Base-by-base conservation (phyloP, 805 yeast species). In the Metschnikowia amazonensis region DNA sequence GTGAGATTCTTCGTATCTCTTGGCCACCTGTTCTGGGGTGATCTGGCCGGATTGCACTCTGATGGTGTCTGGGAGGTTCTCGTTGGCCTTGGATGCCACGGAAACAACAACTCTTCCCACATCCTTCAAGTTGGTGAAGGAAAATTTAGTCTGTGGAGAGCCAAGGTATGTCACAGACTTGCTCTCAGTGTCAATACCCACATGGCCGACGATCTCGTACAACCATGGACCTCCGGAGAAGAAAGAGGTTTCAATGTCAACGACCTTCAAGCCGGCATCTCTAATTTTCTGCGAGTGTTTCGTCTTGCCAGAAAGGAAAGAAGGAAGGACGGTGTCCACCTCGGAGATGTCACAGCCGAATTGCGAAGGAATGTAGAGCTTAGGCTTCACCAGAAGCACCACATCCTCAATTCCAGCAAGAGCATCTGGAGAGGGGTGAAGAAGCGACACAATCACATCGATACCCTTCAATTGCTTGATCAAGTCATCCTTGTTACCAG, bases 351-450 rank as follows among this genome's bases (percentile, higher is more conserved):
- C 80, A 18, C 67, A 54, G 33, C 87, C 89, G 53, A 76, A 82
- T 54, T 80, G 85, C 2, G 83, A 75, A 27, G 85, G 84, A 51
- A 80, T 73, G 63, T 70, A 81, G 28, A 79, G 57, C 56, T 75
- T 74, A 41, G 80, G 78, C 50, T 74, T 72, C 42, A 66, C 69
- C 25, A 56, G 61, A 8, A 59, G 57, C 2, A 73, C 72, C 6
- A 75, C 42, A 20, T 55, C 70, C 39, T 74, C 77, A 28, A 73
- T 47, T n/a, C 64, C 49, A 1, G 52, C 63, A 27, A 63, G 70
- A 16, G 56, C 40, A 14, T 55, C 57, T 6, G 74, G 69, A 24
- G 52, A 52, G 10, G 60, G 47, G n/a, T 68, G 60, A 34, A 68
- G 52, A 36, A 80, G 62, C 49, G 77, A 75, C 52, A 82, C 58